Base-by-base conservation (phyloP, 345 rosid species). In the Zanthoxylum bungeanum region DNA sequence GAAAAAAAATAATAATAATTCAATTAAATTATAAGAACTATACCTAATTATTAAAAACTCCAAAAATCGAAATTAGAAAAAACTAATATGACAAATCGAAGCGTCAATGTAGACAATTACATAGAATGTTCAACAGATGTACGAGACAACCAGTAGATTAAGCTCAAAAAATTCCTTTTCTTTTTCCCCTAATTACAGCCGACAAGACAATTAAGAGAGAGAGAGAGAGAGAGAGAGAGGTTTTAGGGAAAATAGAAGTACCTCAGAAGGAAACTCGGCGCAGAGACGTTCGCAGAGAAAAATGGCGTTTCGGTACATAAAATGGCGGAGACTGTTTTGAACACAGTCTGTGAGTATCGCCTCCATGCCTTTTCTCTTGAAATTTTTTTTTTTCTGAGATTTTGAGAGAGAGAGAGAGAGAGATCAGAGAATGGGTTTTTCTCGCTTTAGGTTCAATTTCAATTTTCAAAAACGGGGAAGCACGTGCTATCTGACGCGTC, bases 261-360 rank as follows among this genome's bases (percentile, higher is more conserved):
- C 99, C 98, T 96, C 98, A 17, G 97, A 84, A 36, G 98, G 98
- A 74, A 89, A 96, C 87, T 96, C 99, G n/a, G 98, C 96, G 66
- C 91, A 91, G 79, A 96, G 96, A 55, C 98, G 96, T 78, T 96
- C 99, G 76, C 98, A 93, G 85, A 93, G 84, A 86, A 96, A 96
- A 73, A 89, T 86, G 77, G 98, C 92, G 83, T 96, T 96, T 36
- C 81, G 82, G 83, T 79, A 71, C 78, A 96, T 87, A 82, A 96
- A 93, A 73, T 89, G 84, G 62, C 95, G 94, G 36, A 93, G 92
- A 79, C 92, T 96, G 88, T 85, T 89, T 75, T 84, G 88, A 30
- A 96, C 93, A 79, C 86, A 81, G 78, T 89, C 96, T 55, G 76
- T 61, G 49, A 96, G 93, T 66, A 96, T 88, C 71, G 90, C 86